Percentiles rank a stretch among this genome's conserved stretches.
These are phyloP conservation scores for Cordia subcordata DNA, from an alignment of 257 asterid species.

Conservation along the genomic window DNA sequence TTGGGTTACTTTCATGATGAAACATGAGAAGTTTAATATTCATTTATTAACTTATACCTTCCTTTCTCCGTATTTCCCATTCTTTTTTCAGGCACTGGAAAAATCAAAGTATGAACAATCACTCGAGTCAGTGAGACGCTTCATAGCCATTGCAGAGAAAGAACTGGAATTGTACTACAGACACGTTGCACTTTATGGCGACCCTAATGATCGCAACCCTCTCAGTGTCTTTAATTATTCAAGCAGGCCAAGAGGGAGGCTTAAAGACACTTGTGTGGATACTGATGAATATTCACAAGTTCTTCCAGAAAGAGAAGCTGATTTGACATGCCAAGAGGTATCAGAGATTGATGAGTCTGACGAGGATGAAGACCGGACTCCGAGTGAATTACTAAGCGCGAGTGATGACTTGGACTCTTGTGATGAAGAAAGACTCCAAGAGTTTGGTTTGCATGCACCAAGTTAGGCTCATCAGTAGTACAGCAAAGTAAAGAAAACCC, in stretches of 20 bases:
- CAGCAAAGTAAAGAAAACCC: conserved; percentile 1
- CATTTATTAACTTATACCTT: background rate
- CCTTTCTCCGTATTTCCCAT: background rate
- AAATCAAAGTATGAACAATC: conserved; percentile 90
- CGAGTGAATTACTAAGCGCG: conserved; percentile 21
- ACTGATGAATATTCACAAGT: conserved; percentile 14
- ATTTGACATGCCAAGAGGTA: conserved; percentile 25
- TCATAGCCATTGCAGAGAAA: conserved; percentile 83
- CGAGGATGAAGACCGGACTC: conserved; percentile 13
- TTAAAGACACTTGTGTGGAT: conserved; percentile 10
- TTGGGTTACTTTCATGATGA: too few species aligned
- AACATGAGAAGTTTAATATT: too few species aligned
- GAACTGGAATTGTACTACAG: conserved; percentile 86
- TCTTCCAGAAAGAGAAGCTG: conserved; percentile 17
- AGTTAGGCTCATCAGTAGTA: background rate
- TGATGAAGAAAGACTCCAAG: conserved; percentile 15
- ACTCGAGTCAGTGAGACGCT: conserved; percentile 75
- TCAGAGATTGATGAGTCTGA: conserved; percentile 29
- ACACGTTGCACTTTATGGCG: conserved; percentile 79
- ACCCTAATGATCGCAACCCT: conserved; percentile 64
- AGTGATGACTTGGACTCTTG: conserved; percentile 21
- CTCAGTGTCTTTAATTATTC: conserved; percentile 40
- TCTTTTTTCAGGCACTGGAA: conserved; percentile 64
- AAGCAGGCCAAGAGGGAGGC: conserved; percentile 10
- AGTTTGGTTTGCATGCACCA: background rate